phyloP scores from a whole-genome alignment of 2,329 filamentous ascomycete species.

The Hirsutella rhossiliensis region DNA sequence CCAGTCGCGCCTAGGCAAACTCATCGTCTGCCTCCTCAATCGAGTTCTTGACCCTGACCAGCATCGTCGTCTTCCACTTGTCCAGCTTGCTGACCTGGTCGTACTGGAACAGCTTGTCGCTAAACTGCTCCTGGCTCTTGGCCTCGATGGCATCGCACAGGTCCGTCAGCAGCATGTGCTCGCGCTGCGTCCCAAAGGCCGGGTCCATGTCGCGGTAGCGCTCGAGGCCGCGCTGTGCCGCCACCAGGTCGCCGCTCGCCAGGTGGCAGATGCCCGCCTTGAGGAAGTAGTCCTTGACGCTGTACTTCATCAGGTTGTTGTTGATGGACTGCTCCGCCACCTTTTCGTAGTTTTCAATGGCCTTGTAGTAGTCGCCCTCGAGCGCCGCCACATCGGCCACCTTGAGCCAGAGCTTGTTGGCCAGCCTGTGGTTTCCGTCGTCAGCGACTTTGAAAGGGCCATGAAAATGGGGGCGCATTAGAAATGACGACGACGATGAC shows the following conservation, averaged over 20 bases:
- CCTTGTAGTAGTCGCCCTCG: slow-evolving; percentile 72
- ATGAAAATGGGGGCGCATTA: not conserved
- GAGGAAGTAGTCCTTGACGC: slow-evolving; percentile 89
- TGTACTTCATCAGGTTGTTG: slow-evolving; percentile 90
- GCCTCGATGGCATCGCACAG: slow-evolving; percentile 63
- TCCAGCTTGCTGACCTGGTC: slow-evolving; percentile 90
- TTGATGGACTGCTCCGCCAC: slow-evolving; percentile 67
- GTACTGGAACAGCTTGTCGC: slow-evolving; percentile 77
- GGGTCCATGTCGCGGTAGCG: slow-evolving; percentile 72
- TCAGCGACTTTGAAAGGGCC: not conserved
- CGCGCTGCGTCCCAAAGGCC: slow-evolving; percentile 63
- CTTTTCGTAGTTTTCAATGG: slow-evolving; percentile 72
- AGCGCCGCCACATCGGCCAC: slow-evolving; percentile 78
- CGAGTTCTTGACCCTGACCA: slow-evolving; percentile 70
- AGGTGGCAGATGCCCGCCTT: slow-evolving; percentile 91
- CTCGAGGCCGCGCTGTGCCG: slow-evolving; percentile 66
- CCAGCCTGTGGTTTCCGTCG: slow-evolving; percentile 41
- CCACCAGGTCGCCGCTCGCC: slow-evolving; percentile 60
- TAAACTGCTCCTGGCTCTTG: slow-evolving; percentile 70
- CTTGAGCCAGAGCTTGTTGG: slow-evolving; percentile 90
- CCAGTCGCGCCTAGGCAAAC: slow-evolving; percentile 21
- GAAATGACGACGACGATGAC: slow-evolving; percentile 18
- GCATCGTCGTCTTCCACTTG: slow-evolving; percentile 88
- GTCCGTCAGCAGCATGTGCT: slow-evolving; percentile 71
- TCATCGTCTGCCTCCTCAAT: slow-evolving; percentile 50